phyloP scores from a whole-genome alignment of 2,329 filamentous ascomycete species.

The Pestalotiopsis sp. region DNA sequence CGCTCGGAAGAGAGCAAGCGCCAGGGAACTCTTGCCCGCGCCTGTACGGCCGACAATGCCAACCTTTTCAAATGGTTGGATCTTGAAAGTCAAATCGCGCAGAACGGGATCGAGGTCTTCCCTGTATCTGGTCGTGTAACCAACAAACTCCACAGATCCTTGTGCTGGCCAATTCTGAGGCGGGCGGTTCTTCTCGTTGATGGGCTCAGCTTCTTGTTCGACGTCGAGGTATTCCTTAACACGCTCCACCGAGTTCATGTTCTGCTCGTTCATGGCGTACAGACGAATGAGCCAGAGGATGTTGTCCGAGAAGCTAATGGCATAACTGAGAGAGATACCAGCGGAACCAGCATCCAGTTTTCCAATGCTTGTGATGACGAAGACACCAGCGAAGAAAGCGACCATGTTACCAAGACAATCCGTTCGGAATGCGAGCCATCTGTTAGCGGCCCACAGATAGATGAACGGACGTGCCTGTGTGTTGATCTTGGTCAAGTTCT shows the following conservation, averaged over 20 bases:
- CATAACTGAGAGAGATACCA: constrained; percentile 92
- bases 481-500: constrained; percentile 88
- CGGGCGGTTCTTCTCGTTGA: constrained; percentile 79
- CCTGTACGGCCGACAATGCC: constrained; percentile 95
- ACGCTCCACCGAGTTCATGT: constrained; percentile 98
- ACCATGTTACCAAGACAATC: constrained; percentile 90
- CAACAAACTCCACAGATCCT: constrained; percentile 84
- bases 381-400: constrained; percentile 89
- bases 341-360: constrained; percentile 88
- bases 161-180: constrained; percentile 80
- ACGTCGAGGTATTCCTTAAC: constrained; percentile 97
- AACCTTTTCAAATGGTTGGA: constrained; percentile 85
- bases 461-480: constrained; percentile 91
- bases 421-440: constrained; percentile 93
- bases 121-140: constrained; percentile 89
- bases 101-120: constrained; percentile 86
- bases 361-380: constrained; percentile 83
- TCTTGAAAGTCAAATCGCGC: constrained; percentile 81
- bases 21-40: constrained; percentile 94
- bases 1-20: constrained; percentile 89
- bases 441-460: constrained; percentile 93
- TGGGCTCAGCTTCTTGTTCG: constrained; percentile 83
- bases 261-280: constrained; percentile 95
- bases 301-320: constrained; percentile 95
- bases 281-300: constrained; percentile 94